A percentile compares a stretch with the other conserved stretches of the same genome.
These are phyloP conservation scores for Fusarium sp. DNA, from an alignment of 2,329 filamentous ascomycete species.

Conservation along the genomic window DNA sequence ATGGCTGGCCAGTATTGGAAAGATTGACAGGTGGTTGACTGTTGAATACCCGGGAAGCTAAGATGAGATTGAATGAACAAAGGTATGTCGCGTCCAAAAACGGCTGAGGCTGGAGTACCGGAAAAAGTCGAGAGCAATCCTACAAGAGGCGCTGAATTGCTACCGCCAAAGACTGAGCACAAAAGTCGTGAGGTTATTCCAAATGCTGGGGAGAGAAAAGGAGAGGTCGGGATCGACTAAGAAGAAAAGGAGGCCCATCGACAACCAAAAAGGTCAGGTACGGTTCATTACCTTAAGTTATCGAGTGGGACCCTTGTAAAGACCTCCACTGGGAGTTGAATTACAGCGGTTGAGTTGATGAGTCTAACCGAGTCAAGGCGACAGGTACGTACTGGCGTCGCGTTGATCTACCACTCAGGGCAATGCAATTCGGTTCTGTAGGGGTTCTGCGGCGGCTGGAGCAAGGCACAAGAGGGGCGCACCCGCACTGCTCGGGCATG, in stretches of 20 bases:
- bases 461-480: conserved; percentile 27
- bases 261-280: conserved; percentile 18
- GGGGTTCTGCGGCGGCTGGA: conserved; percentile 29
- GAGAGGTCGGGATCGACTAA: conserved; percentile 39
- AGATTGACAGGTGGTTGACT: conserved; percentile 26
- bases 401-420: conserved; percentile 17
- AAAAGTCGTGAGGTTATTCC: conserved; percentile 15
- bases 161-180: neutral
- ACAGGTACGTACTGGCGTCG: conserved; percentile 23
- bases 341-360: conserved; percentile 28
- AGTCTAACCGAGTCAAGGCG: conserved; percentile 21
- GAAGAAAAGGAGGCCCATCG: conserved; percentile 45
- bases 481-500: conserved; percentile 33
- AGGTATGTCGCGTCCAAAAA: conserved; percentile 29
- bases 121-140: conserved; percentile 18
- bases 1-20: conserved; percentile 30
- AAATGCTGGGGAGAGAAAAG: conserved; percentile 25
- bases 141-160: conserved; percentile 1
- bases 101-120: conserved; percentile 8
- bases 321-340: conserved; percentile 36
- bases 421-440: conserved; percentile 5
- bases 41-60: conserved; percentile 9
- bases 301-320: conserved; percentile 36
- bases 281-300: conserved; percentile 17
- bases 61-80: conserved; percentile 33